A percentile compares a stretch with the other conserved stretches of the same genome.
Evolutionary conservation across 1,284 basidiomycete genomes (phyloP).

Genomic region (Gastroboletus turbinatus): DNA sequence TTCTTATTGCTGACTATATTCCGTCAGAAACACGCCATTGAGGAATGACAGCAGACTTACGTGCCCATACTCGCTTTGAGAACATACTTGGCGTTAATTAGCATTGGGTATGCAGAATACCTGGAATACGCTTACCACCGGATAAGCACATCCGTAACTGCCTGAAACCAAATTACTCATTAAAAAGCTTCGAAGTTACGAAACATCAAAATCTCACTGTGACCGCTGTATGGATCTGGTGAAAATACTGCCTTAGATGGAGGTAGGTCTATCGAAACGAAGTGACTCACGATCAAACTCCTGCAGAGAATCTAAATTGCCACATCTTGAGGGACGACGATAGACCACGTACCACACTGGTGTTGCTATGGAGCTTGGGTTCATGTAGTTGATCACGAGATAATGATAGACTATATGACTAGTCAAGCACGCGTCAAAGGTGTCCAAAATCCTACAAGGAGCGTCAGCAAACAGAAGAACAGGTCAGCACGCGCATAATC

Average conservation of each 20-base stretch:
- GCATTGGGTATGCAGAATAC: neutral
- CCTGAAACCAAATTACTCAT: constrained; percentile 27
- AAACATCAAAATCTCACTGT: constrained; percentile 36
- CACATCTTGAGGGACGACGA: neutral
- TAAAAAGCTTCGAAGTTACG: neutral
- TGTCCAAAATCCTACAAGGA: constrained; percentile 43
- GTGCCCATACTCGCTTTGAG: constrained; percentile 40
- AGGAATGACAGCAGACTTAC: constrained; percentile 32
- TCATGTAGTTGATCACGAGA: constrained; percentile 49
- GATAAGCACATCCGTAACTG: constrained; percentile 46
- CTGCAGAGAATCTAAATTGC: constrained; percentile 23
- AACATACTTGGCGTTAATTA: constrained; percentile 35
- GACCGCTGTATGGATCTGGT: constrained; percentile 43
- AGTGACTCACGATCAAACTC: constrained; percentile 43
- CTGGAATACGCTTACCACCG: constrained; percentile 27
- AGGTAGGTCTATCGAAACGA: neutral
- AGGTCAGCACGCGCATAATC: neutral
- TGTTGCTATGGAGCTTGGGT: constrained; percentile 39
- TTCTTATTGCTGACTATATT: constrained; percentile 44
- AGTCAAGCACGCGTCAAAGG: constrained; percentile 48
- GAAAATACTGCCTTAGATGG: neutral
- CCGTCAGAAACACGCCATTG: neutral
- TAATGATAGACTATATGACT: constrained; percentile 54
- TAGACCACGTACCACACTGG: constrained; percentile 46
- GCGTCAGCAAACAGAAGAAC: neutral